Evolutionary conservation across 2,329 filamentous ascomycete genomes (phyloP).

Genomic region (Fusarium citri): DNA sequence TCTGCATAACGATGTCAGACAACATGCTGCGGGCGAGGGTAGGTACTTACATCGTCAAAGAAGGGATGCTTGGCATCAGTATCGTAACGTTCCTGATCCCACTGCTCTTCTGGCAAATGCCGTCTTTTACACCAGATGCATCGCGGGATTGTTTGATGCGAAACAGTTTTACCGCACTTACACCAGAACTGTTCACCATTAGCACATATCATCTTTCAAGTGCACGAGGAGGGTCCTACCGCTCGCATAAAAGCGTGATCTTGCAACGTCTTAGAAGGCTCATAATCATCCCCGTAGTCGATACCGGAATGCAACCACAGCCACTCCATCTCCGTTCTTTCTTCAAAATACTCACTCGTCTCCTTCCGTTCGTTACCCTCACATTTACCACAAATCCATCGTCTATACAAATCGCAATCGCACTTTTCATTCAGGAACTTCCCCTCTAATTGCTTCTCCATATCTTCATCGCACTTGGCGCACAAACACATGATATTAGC

Average conservation of each 20-base stretch:
- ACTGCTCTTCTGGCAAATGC: conserved; percentile 22
- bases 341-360: not conserved
- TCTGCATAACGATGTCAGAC: not conserved
- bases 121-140: conserved; percentile 37
- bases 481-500: conserved; percentile 35
- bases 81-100: not conserved
- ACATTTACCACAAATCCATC: conserved; percentile 29
- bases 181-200: conserved; percentile 27
- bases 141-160: not conserved
- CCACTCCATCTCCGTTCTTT: conserved; percentile 6
- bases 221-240: no score
- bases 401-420: conserved; percentile 27
- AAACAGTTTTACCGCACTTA: conserved; percentile 10
- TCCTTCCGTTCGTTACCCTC: not conserved
- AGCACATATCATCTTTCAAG: no score
- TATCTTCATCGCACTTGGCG: not conserved
- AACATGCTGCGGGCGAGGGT: no score
- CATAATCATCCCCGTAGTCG: conserved; percentile 15
- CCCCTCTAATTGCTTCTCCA: not conserved
- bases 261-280: conserved; percentile 5
- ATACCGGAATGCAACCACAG: not conserved
- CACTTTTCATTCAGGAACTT: conserved; percentile 19
- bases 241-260: conserved; percentile 14
- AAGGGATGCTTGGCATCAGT: conserved; percentile 11
- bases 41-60: conserved; percentile 33